Conservation (phyloP, 1,284 basidiomycete genomes). For the Puccinia sorghi region DNA sequence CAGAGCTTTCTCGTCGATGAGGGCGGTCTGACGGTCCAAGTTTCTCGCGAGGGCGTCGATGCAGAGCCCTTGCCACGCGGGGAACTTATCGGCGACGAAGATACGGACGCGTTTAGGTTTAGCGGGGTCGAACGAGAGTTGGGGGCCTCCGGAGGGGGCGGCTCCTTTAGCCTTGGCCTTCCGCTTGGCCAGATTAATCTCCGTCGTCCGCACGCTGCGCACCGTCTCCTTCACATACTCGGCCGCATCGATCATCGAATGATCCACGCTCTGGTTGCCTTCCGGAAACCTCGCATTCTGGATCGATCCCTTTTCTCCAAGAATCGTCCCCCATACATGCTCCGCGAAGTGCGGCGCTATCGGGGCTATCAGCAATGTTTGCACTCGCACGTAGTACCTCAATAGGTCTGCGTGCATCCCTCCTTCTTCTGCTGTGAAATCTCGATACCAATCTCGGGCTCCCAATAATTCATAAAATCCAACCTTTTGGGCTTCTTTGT, state of each 20-base stretch:
- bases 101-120: constrained; percentile 81
- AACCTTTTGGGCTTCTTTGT: constrained; percentile 91
- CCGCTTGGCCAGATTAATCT: constrained; percentile 66
- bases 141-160: constrained; percentile 1
- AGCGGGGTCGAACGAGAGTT: constrained; percentile 71
- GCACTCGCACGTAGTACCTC: constrained; percentile 76
- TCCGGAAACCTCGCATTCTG: constrained; percentile 79
- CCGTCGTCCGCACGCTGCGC: constrained; percentile 88
- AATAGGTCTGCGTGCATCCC: constrained; percentile 83
- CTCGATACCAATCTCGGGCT: constrained; percentile 92
- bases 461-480: constrained; percentile 96
- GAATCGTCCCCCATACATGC: constrained; percentile 78
- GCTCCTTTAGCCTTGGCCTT: constrained; percentile 52
- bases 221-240: constrained; percentile 68
- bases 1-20: constrained; percentile 81
- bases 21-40: constrained; percentile 66
- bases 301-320: constrained; percentile 73
- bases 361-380: constrained; percentile 78
- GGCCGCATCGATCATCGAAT: constrained; percentile 64
- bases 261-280: constrained; percentile 27
- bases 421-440: constrained; percentile 71
- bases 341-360: constrained; percentile 95
- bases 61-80: constrained; percentile 86
- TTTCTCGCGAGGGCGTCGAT: constrained; percentile 74
- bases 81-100: constrained; percentile 87